Conservation (phyloP, 148 eudicot species). For the Fallopia convolvulus region DNA sequence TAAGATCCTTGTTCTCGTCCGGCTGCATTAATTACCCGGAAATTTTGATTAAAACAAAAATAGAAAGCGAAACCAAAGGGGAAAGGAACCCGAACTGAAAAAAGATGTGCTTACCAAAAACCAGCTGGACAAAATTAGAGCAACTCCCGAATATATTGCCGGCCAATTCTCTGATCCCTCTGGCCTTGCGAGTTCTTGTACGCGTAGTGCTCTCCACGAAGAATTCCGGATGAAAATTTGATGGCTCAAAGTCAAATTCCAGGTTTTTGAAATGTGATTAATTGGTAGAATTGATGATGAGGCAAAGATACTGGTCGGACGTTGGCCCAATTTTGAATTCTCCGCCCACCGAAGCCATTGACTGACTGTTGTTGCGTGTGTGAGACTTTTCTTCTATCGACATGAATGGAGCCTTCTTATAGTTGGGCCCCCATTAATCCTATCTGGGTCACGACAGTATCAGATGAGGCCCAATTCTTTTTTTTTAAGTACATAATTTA, state of each 20-base stretch:
- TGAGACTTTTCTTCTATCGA: not conserved
- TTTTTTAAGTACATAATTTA: not conserved
- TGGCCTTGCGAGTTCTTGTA: not conserved
- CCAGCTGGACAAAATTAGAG: slow-evolving; percentile 7
- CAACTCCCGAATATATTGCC: not conserved
- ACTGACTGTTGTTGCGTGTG: not conserved
- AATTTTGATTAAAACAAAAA: not conserved
- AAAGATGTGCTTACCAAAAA: slow-evolving; percentile 1
- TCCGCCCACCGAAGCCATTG: not conserved
- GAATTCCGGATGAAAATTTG: not conserved
- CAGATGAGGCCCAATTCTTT: not conserved
- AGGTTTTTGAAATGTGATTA: slow-evolving; percentile 3
- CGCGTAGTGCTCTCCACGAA: slow-evolving; percentile 10
- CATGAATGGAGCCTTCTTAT: not conserved
- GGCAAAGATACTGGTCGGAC: slow-evolving; percentile 9
- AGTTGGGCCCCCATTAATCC: not conserved
- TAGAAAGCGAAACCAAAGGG: not conserved
- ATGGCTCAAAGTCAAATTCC: slow-evolving; percentile 5
- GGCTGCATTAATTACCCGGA: not conserved
- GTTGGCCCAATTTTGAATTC: slow-evolving; percentile 12
- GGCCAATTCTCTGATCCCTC: not conserved
- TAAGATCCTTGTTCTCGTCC: not conserved
- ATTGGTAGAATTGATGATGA: not conserved
- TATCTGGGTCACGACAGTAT: not conserved
- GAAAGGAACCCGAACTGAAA: not conserved